A percentile compares a stretch with the other conserved stretches of the same genome.
These are phyloP conservation scores for Helicocarpus griseus DNA, from an alignment of 2,329 filamentous ascomycete species.

Conservation along the genomic window DNA sequence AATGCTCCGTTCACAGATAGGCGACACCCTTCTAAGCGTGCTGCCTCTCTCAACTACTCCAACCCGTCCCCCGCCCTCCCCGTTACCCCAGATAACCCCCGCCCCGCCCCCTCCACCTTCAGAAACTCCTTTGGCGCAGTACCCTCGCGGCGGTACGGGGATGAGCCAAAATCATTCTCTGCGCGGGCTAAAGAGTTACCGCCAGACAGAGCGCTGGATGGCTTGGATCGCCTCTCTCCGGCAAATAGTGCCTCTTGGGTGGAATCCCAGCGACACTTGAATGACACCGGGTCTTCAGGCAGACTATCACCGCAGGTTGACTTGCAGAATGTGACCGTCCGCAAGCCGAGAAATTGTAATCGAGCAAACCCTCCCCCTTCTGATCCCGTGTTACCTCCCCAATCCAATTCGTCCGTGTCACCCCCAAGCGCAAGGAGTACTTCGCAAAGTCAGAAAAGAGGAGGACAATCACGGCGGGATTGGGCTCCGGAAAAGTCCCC, in stretches of 20 bases:
- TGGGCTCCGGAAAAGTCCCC: constrained; percentile 79
- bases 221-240: neutral
- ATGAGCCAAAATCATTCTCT: constrained; percentile 18
- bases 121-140: constrained; percentile 39
- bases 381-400: neutral
- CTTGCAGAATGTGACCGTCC: constrained; percentile 2
- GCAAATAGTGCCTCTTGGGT: constrained; percentile 1
- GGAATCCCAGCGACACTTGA: constrained; percentile 1
- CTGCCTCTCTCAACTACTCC: constrained; percentile 1
- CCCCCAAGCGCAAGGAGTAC: constrained; percentile 14
- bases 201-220: neutral
- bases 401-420: constrained; percentile 1
- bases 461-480: constrained; percentile 27
- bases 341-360: constrained; percentile 7
- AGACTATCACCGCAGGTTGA: neutral
- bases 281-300: neutral
- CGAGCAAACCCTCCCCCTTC: constrained; percentile 7
- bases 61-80: constrained; percentile 25
- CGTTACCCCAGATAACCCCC: constrained; percentile 52
- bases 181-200: constrained; percentile 11
- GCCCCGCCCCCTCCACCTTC: constrained; percentile 50
- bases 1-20: constrained; percentile 14
- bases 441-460: constrained; percentile 15
- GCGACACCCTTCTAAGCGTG: neutral
- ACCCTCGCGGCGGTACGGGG: constrained; percentile 12